Conservation (phyloP, 106 monocot species). For the Allium fistulosum region DNA sequence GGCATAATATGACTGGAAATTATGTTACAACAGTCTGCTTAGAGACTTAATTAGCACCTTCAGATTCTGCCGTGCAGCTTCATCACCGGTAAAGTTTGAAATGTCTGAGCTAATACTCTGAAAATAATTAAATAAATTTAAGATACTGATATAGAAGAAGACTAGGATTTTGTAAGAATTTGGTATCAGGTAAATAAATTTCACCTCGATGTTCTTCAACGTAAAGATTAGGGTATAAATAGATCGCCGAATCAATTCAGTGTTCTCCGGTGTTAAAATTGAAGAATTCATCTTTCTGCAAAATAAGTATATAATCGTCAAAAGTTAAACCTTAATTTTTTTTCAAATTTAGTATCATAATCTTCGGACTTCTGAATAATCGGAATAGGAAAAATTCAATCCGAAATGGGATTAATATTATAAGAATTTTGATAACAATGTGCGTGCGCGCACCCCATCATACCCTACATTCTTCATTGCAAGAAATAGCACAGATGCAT, state of each 20-base stretch:
- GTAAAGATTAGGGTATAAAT: constrained; percentile 68
- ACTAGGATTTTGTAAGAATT: neutral
- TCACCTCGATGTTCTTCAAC: constrained; percentile 86
- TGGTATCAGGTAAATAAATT: neutral
- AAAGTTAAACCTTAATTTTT: too few relatives aligned
- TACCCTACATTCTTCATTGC: too few relatives aligned
- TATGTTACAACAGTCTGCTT: constrained; percentile 71
- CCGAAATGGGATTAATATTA: too few relatives aligned
- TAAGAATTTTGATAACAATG: too few relatives aligned
- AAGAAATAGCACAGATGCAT: too few relatives aligned
- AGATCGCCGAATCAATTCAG: constrained; percentile 56
- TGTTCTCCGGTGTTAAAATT: constrained; percentile 54
- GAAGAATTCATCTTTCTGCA: constrained; percentile 61
- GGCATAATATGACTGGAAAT: neutral
- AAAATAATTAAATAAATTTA: constrained; percentile 1
- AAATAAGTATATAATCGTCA: neutral
- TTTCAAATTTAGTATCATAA: too few relatives aligned
- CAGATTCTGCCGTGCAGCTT: constrained; percentile 61
- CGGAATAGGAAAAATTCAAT: too few relatives aligned
- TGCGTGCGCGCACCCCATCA: too few relatives aligned
- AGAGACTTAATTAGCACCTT: constrained; percentile 93
- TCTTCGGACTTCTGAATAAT: too few relatives aligned
- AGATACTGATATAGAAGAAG: neutral
- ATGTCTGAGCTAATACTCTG: constrained; percentile 91
- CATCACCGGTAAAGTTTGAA: constrained; percentile 84